Evolutionary conservation across 805 yeast genomes (phyloP), one percentile per base, ranked within the genome.

Genomic region (Candida multigemmis): DNA sequence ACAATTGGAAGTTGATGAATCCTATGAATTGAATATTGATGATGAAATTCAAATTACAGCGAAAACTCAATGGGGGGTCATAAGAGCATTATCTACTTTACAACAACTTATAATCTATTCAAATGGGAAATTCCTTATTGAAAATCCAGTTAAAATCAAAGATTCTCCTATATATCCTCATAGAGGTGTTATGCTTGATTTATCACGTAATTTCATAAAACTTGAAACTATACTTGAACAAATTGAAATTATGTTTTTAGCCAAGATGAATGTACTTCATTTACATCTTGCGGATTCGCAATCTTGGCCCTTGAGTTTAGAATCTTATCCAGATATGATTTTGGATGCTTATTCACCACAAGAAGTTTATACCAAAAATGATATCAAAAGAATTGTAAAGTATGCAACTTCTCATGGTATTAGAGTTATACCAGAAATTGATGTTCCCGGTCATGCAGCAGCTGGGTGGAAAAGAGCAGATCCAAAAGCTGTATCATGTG

Each of bases 241-340:
- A 34, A 43, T 61, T 29, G 66, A 60, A 29, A 38, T 52, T 14
- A 51, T 60, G 62, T 36, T 60, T 1, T 41, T 56, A 10, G 23
- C 53, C 7, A 60, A 61, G 42, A 33, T 61, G 44, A 61, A 61
- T 35, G 41, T 50, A 6, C 43, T 61, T 22, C 68, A 61, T 33
- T 56, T 63, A 61, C 68, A 61, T 35, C 24, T 59, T 11, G 44
- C 34, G 12, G 68, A 61, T 33, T 28, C 63, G 5, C 61, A 56
- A 32, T 50, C 60, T 14, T 61, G 67, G 68, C 65, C 68, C 2
- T 12, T 60, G 9, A 39, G 42, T 18, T 27, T 61, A 16, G 31
- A 37, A 13, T 19, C 37, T 2, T 55, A 44, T 30, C 67, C 68
- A 0, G 43, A 55, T 23, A 59, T 60, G 65, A 42, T 44, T 9